Base-by-base conservation (phyloP, 2,329 filamentous ascomycete genomes). In the Emmonsiellopsis sp. region DNA sequence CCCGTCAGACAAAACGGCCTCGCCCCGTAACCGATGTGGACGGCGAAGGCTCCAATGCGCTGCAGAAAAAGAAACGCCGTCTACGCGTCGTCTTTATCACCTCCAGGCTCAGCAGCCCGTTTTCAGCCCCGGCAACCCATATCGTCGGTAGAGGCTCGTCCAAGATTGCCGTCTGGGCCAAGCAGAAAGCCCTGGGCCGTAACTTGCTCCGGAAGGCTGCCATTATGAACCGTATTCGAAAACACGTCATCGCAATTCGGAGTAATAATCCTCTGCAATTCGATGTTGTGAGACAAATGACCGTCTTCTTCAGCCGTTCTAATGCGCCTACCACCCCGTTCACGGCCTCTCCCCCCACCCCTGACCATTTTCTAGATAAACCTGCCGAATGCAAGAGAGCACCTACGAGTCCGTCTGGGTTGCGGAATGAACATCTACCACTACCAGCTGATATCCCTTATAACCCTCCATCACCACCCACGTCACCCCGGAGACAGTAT, bases 91-190 rank as follows among this genome's bases (percentile, higher is more conserved):
- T 53, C 9, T 49, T 88, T 43, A 80, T 87, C 62, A 89, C 86
- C 1, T 87, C 84, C 16, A 78, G 84, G 7, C 79, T 89, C 0
- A 87, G 84, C 8, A 79, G 76, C 47, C 84, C 85, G 1, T 89
- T 82, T 67, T 87, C 84, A 0, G 74, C 80, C 31, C 85, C 85
- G 0, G 82, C 85, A 2, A 83, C 84, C 43, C 84, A 88, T 61
- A 86, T 87, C 54, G 75, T 84, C 51, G 81, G 84, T 65, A 78
- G 83, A 30, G 82, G 53, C 30, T 46, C 56, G 30, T 61, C 54
- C 38, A 72, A 71, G 54, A 70, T 72, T 54, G 72, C 72, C 7
- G 64, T 73, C 5, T 73, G 72, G 72, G 70, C 70, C 16, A 72
- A 71, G 59, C 70, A 72, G 47, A 69, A 63, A 52, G 61, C 65